Base-by-base conservation (phyloP, 176 grass and related monocot genomes). In the Lolium rigidum region DNA sequence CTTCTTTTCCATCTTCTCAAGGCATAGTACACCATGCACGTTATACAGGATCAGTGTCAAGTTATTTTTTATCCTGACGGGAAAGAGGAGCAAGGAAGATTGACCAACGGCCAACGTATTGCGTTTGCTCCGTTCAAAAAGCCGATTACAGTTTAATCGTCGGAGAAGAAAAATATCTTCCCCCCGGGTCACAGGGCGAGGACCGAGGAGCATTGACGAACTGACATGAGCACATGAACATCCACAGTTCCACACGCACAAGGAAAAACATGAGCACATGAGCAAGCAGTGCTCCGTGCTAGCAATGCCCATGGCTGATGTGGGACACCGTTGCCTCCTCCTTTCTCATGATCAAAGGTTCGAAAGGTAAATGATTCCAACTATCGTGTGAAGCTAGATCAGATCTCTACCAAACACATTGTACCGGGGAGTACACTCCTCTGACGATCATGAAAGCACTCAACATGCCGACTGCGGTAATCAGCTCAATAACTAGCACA, bases 401-500 rank as follows among this genome's bases (percentile, higher is more conserved):
- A 61, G 54, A 83, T 74, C 38, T 57, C 70, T 9, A 81, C 25
- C 18, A 55, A 82, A 39, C 62, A 55, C 12, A 41, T 16, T 16
- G 60, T 76, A 11, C 46, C 63, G 13, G 11, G 4, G 25, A 7
- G 60, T 63, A 25, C 48, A 7, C 74, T 74, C 17, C 41, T 43
- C 41, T 43, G 41, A 79, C 41, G 61, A 10, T 47, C 46, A 47
- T 47, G 1, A 47, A 47, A 47, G 46, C 9, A 7, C 2, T 35
- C 2, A 35, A 43, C 70, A 70, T 51, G 83, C 48, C 59, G 11
- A 61, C 39, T 13, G 48, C 64, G 58, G 3, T 70, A 73, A 8
- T 16, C 48, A 48, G 17, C 68, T 57, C 80, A 73, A 57, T 74
- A 82, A 64, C 64, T 57, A 49, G 11, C 78, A 47, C 79, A 76